Base-by-base conservation (phyloP, 75 land plant genomes). In the Picea glauca region DNA sequence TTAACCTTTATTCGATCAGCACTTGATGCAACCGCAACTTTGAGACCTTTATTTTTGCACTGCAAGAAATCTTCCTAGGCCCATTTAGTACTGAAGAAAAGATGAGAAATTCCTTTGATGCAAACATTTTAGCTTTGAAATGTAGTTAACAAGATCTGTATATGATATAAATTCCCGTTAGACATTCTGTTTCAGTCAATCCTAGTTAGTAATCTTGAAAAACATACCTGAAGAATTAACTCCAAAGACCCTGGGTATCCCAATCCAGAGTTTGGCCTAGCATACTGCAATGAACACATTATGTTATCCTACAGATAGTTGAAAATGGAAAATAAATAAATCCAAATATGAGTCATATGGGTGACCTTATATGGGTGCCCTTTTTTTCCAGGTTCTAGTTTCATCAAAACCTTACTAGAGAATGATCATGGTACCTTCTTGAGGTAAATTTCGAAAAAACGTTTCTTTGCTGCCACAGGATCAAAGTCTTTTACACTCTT, bases 1-100 rank as follows among this genome's bases (percentile, higher is more conserved):
- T 95, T 89, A 56, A 98, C 94, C 84, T 95, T 95, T 73, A 95
- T 81, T 35, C 92, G 89, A 80, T 95, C 98, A 68, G 99, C 99
- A 86, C 99, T 98, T 15, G 98, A 98, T 75, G 99, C 99, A 78
- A 98, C 96, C 74, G 99, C 99, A 60, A 94, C 88, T 78, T 93
- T 97, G 17, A 97, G 90, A 11, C 99, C 96, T 31, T 80, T 88
- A 54, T 65, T 78, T 82, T 93, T 97, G 81, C 99, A 97, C 99
- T 97, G 91, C 84, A 72, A 78, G 38, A 31, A 46, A 60, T 54
- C 20, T 5, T 26, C 35, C 76, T 56, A 33, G 35, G 79, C 58
- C 78, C 43, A 46, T 32, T 67, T 26, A 79, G 18, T 30, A 78
- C 58, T 60, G n/a, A 64, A 61, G 38, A 38, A 32, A 35, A 56